Evolutionary conservation across 208 protist genomes (phyloP), one percentile per base, ranked within the genome.

Genomic region (Leishmania major): DNA sequence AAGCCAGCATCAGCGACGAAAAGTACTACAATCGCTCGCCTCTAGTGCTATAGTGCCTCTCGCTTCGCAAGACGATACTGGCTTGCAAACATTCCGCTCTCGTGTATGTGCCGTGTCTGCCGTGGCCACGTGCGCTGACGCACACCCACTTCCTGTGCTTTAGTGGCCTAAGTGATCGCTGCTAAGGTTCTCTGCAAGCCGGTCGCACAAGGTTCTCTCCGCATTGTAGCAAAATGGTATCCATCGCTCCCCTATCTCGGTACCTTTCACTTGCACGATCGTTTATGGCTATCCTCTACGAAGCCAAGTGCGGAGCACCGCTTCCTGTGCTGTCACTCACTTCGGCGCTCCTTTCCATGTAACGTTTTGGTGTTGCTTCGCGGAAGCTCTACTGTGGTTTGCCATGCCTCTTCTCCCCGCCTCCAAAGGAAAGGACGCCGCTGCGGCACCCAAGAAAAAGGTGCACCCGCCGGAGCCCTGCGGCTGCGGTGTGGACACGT

Each of bases 401-500:
- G n/a, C 28, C n/a, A 86, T 87, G 81, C 78, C 84, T 64, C 35
- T 79, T 1, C 43, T 78, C 3, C 67, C 60, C 17, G 25, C 64
- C 19, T 40, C 78, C 22, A 76, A 81, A 10, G 78, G 45, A 22
- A 91, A 92, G 73, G 88, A 81, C 64, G 87, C 89, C 5, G 89
- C 82, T 10, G 74, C 82, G 15, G 81, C 76, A 1, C 91, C 90
- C 64, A 94, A 94, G 72, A 95, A 94, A 85, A 95, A 95, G 64
- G 86, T 88, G 70, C 84, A 82, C 13, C 92, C 90, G 19, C 90
- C 89, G 85, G 94, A 96, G 88, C 79, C 93, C 59, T 97, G 94
- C 72, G 93, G 91, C 57, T 97, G 95, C 76, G 95, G 95, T 55
- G 91, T 84, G 1, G 91, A 96, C 84, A 97, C 92, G 35, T 97